Base-by-base conservation (phyloP, 805 yeast genomes). In the Starmerella tilneyi region DNA sequence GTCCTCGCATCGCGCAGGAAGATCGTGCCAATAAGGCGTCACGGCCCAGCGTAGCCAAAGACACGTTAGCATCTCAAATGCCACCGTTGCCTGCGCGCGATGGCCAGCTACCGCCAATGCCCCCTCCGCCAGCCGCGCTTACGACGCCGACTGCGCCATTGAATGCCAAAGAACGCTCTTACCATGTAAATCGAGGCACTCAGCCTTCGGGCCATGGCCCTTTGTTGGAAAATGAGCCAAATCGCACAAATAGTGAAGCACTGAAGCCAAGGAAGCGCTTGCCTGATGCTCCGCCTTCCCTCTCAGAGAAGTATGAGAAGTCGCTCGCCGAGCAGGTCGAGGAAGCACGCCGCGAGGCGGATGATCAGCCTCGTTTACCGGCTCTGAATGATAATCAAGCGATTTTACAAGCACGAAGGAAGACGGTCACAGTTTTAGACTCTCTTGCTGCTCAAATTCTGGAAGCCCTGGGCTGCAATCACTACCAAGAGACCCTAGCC, bases 401-500 rank as follows among this genome's bases (percentile, higher is more conserved):
- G 3, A 20, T 53, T 9, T 23, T 48, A 21, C 49, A 45, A 7
- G 45, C 53, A 13, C 41, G 57, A 19, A 46, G 44, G 23, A 48
- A 52, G 13, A 45, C 57, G 15, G 46, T 86, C 33, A 88, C 94
- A 0, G 73, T 84, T 1, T 64, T 88, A 48, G 95, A 86, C 58
- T 84, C 84, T 53, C 69, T 88, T 43, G 76, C 95, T 0, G 75
- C 86, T 1, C 96, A 88, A 59, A 67, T 88, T 16, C 66, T 88
- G 44, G 69, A 92, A 50, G 68, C 80, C 2, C 74, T 86, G 30
- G 45, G 56, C 30, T 70, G 74, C 21, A 81, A 81, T 4, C 81
- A 94, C 3, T 81, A 81, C 57, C 84, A 83, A 56, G 83, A 81
- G 41, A 75, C 84, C 8, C 68, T 84, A 54, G 79, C 77, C 36